Percentiles rank a stretch among this genome's conserved stretches.
phyloP scores from a whole-genome alignment of 345 rosid genomes.

The Erucastrum elatum region DNA sequence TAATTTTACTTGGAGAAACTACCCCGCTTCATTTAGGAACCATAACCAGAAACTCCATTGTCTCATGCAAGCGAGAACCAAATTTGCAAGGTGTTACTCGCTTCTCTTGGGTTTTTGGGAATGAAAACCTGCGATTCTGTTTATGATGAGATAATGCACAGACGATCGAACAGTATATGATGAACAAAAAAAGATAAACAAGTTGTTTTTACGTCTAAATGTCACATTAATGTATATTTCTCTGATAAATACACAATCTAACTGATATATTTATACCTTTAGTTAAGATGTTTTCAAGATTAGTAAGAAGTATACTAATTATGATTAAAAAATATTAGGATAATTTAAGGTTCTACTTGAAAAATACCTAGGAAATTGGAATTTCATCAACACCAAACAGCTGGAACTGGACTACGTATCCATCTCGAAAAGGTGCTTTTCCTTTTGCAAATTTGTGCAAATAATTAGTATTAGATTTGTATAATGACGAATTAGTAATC shows the following conservation, averaged over 20 bases:
- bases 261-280: not conserved
- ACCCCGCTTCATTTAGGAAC: not conserved
- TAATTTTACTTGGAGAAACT: not conserved
- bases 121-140: not conserved
- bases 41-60: not conserved
- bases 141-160: not conserved
- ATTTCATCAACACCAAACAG: not conserved
- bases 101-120: not conserved
- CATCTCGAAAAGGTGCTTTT: not conserved
- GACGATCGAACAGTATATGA: not conserved
- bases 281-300: not conserved
- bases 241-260: not conserved
- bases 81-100: not conserved
- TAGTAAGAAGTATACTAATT: not conserved
- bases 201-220: no score
- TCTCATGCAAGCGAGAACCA: not conserved
- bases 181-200: no score
- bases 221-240: not conserved
- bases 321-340: no score
- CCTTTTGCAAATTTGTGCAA: not conserved
- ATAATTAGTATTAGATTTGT: not conserved
- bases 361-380: not conserved
- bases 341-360: not conserved
- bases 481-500: constrained; percentile 6
- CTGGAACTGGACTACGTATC: not conserved